These are phyloP conservation scores for Daldinia caldariorum DNA, from an alignment of 495 filamentous ascomycete genomes.

Conservation along the genomic window DNA sequence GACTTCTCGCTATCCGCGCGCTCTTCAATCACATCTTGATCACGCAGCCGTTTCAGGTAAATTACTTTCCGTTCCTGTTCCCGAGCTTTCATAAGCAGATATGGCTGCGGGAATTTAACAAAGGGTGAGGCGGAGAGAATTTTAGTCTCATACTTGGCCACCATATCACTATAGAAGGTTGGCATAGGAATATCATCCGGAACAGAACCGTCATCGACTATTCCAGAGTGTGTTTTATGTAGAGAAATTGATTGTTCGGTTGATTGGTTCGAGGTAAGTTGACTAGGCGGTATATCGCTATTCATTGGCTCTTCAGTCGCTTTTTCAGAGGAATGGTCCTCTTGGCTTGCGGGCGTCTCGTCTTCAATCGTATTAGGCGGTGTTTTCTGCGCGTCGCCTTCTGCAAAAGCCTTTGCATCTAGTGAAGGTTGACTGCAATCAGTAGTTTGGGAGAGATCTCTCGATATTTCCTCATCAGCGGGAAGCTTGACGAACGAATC, in stretches of 20 bases:
- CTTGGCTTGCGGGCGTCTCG: constrained; percentile 33
- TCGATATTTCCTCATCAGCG: constrained; percentile 59
- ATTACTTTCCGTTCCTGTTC: constrained; percentile 86
- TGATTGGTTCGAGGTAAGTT: constrained; percentile 17
- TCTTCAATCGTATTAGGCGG: constrained; percentile 27
- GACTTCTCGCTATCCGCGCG: constrained; percentile 66
- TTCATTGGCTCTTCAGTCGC: constrained; percentile 5
- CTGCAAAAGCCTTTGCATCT: constrained; percentile 9
- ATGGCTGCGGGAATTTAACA: constrained; percentile 92
- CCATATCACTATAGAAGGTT: constrained; percentile 92
- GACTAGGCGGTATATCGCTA: constrained; percentile 11
- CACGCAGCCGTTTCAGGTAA: constrained; percentile 81
- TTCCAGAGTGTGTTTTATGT: constrained; percentile 54
- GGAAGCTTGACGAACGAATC: constrained; percentile 94
- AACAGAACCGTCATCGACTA: constrained; percentile 64
- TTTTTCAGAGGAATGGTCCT: constrained; percentile 20
- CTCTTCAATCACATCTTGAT: constrained; percentile 74
- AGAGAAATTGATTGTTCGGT: constrained; percentile 53
- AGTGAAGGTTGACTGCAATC: constrained; percentile 36
- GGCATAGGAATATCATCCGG: constrained; percentile 90
- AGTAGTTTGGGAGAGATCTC: constrained; percentile 44
- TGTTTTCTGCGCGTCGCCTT: constrained; percentile 23
- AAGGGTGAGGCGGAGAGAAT: constrained; percentile 97
- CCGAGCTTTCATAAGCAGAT: constrained; percentile 88
- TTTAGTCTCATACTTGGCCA: constrained; percentile 88